Percentiles rank a stretch among this genome's conserved stretches.
Evolutionary conservation across 2,329 filamentous ascomycete species (phyloP).

Genomic region (Trichoderma sp.): DNA sequence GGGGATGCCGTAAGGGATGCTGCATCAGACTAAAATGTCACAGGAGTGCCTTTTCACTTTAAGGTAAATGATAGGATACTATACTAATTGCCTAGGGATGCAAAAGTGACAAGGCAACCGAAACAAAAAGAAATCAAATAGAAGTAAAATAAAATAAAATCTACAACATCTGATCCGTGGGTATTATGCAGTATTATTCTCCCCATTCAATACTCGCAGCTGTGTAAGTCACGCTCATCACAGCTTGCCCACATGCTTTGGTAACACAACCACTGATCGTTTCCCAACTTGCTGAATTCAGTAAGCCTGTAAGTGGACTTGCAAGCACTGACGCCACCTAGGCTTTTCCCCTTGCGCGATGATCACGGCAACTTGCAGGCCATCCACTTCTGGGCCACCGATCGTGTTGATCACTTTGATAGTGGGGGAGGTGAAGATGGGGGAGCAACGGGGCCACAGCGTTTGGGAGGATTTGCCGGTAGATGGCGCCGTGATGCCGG

Average conservation of each 20-base stretch:
- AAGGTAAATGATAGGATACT: background rate
- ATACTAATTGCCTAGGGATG: background rate
- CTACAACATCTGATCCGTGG: background rate
- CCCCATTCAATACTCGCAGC: background rate
- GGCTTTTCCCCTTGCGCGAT: conserved; percentile 6
- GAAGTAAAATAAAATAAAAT: background rate
- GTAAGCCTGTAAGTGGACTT: conserved; percentile 5
- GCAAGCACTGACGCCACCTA: background rate
- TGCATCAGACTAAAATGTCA: background rate
- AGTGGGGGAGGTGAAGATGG: conserved; percentile 12
- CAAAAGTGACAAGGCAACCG: background rate
- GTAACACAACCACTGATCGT: background rate
- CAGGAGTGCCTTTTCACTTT: background rate
- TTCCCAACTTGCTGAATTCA: background rate
- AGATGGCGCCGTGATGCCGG: background rate
- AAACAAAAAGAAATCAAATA: background rate
- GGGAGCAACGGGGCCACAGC: background rate
- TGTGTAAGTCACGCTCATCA: background rate
- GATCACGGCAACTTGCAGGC: conserved; percentile 11
- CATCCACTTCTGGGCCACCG: conserved; percentile 13
- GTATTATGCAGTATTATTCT: background rate
- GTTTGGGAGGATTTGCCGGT: background rate
- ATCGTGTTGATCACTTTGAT: conserved; percentile 17
- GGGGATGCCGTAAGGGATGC: background rate
- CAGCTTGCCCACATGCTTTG: background rate